phyloP scores from a whole-genome alignment of 805 yeast genomes.

The Metschnikowia kofuensis region DNA sequence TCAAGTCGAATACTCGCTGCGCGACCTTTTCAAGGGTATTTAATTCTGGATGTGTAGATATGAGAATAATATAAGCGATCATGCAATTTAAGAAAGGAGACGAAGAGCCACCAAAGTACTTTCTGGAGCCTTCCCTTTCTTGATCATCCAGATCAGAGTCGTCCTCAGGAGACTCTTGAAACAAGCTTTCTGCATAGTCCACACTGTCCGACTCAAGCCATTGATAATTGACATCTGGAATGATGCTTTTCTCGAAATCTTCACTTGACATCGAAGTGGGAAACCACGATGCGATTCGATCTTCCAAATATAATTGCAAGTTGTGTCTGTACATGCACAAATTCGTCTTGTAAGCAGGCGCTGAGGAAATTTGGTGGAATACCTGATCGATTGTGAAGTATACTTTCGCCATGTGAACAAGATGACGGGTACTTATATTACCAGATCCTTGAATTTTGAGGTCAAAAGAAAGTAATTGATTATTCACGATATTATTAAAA shows the following conservation, averaged over 20 bases:
- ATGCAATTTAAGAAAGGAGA: slow-evolving; percentile 32
- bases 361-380: slow-evolving; percentile 20
- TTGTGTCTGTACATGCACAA: slow-evolving; percentile 22
- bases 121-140: neutral
- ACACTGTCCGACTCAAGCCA: slow-evolving; percentile 17
- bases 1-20: slow-evolving; percentile 23
- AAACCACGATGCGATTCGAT: slow-evolving; percentile 24
- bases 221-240: neutral
- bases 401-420: slow-evolving; percentile 32
- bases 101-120: slow-evolving; percentile 7
- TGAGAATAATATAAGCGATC: slow-evolving; percentile 30
- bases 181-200: slow-evolving; percentile 16
- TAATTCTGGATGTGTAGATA: slow-evolving; percentile 15
- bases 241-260: neutral
- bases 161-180: slow-evolving; percentile 12
- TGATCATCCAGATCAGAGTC: slow-evolving; percentile 8
- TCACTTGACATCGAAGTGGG: slow-evolving; percentile 7
- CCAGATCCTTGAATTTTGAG: slow-evolving; percentile 20
- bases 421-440: slow-evolving; percentile 24
- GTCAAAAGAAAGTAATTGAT: slow-evolving; percentile 29
- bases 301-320: slow-evolving; percentile 25
- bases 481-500: slow-evolving; percentile 29
- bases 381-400: slow-evolving; percentile 28
- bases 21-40: slow-evolving; percentile 20
- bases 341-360: slow-evolving; percentile 12